Evolutionary conservation across 2,329 filamentous ascomycete species (phyloP), one percentile per base, ranked within the genome.

Genomic region (Ceratocystis albifundus): DNA sequence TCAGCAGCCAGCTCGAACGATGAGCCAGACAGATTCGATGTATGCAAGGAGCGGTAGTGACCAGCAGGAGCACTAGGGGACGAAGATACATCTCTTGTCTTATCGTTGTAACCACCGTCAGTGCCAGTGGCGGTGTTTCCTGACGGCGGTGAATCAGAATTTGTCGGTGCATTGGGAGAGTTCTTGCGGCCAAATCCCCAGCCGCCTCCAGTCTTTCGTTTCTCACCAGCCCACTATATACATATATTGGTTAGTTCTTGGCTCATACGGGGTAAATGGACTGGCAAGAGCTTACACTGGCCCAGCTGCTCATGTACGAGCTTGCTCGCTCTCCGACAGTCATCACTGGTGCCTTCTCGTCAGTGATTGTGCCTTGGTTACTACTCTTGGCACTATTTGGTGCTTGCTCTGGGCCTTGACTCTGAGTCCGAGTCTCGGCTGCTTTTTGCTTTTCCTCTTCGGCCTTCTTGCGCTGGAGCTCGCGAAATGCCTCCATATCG

Each of bases 401-500:
- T 30, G n/a, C 28, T 32, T 25, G 62, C 6, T 64, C n/a, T 36
- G 48, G 62, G 15, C 62, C 22, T 12, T 7, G n/a, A 17, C 25
- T 17, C 53, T 59, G 53, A 32, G 53, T 25, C 41, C 69, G 69
- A 57, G 68, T 53, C 28, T 59, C 25, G 28, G 53, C 25, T 17
- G 28, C 53, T n/a, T 59, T 32, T 10, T 59, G 28, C 70, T 69
- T 72, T 71, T 71, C 73, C 71, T 81, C 72, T 70, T 82, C 72
- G 62, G 74, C 71, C 48, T 79, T 71, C 66, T 77, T 70, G 46
- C 78, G 68, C 70, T 82, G 73, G 69, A 79, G 74, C 73, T 82
- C 76, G 65, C 79, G 72, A 72, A 80, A 75, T 74, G 73, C 73
- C 76, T 97, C 93, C 76, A 97, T 89, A 71, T 97, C 93, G 0